Conservation (phyloP, 306 rosid genomes). For the Malus asiatica region DNA sequence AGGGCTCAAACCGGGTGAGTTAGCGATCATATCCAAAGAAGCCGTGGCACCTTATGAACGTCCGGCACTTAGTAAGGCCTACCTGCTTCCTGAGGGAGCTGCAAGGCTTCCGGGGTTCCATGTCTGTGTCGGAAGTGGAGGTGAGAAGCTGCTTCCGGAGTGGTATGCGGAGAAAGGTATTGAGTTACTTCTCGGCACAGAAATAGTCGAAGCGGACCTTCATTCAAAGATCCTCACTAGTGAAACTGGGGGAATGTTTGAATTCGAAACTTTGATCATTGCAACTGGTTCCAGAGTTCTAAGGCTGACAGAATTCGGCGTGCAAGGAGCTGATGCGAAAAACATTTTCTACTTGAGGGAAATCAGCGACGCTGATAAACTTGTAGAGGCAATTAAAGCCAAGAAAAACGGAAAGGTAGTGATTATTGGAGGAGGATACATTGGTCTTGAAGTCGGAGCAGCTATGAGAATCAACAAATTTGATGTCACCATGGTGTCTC, state of each 20-base stretch:
- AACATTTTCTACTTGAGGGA: conserved; percentile 41
- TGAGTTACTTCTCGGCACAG: conserved; percentile 31
- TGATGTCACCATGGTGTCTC: conserved; percentile 36
- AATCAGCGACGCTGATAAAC: conserved; percentile 31
- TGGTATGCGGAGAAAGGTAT: conserved; percentile 38
- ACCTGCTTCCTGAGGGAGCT: conserved; percentile 27
- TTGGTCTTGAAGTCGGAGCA: conserved; percentile 44
- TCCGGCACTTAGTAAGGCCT: conserved; percentile 38
- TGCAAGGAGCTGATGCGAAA: conserved; percentile 27
- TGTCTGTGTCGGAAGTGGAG: conserved; percentile 50
- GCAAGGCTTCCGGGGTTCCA: conserved; percentile 37
- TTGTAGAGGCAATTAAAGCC: conserved; percentile 21
- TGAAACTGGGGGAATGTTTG: conserved; percentile 17
- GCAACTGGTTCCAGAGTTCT: conserved; percentile 31
- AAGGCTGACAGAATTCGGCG: conserved; percentile 22
- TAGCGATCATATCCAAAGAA: conserved; percentile 38
- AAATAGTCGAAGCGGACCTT: conserved; percentile 22
- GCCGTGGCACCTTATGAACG: conserved; percentile 45
- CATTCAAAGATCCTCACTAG: conserved; percentile 18
- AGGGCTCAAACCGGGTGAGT: conserved; percentile 26
- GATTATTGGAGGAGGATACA: conserved; percentile 42
- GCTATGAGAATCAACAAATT: conserved; percentile 33
- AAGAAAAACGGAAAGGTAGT: conserved; percentile 32
- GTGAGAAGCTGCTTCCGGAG: conserved; percentile 27
- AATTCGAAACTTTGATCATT: conserved; percentile 25